These are phyloP conservation scores for Salvia rosmarinus DNA, from an alignment of 257 asterid species.

Conservation along the genomic window DNA sequence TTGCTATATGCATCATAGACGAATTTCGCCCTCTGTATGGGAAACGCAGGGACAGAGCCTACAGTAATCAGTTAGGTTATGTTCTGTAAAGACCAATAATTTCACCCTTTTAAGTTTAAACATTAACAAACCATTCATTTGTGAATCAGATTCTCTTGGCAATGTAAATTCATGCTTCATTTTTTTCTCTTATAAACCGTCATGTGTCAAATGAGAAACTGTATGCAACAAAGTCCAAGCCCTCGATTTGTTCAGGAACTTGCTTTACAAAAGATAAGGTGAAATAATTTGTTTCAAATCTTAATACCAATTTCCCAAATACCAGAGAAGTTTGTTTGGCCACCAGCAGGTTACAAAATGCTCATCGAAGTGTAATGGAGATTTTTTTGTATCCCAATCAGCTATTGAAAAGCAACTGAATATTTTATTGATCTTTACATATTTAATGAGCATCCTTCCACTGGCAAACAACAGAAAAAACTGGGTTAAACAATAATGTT, in stretches of 20 bases:
- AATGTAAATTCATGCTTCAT: background rate
- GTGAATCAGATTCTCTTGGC: background rate
- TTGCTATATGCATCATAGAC: background rate
- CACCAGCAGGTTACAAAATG: background rate
- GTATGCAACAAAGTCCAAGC: too few species aligned
- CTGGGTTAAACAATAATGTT: background rate
- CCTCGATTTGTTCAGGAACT: background rate
- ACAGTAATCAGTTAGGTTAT: background rate
- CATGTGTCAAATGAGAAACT: background rate
- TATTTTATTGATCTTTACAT: background rate
- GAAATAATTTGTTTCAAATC: background rate
- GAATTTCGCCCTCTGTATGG: background rate
- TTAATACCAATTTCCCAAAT: background rate
- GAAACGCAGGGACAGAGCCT: background rate
- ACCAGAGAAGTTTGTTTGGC: too few species aligned
- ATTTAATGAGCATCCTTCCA: background rate
- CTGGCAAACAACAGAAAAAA: background rate
- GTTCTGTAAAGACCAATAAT: background rate
- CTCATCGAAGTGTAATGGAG: background rate
- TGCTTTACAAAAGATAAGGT: background rate
- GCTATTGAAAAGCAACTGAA: background rate
- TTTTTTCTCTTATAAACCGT: background rate
- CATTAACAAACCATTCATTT: background rate
- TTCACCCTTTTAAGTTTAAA: background rate
- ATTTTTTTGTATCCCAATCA: background rate